phyloP scores from a whole-genome alignment of 2,329 filamentous ascomycete genomes.

The Paecilomyces fulvus region DNA sequence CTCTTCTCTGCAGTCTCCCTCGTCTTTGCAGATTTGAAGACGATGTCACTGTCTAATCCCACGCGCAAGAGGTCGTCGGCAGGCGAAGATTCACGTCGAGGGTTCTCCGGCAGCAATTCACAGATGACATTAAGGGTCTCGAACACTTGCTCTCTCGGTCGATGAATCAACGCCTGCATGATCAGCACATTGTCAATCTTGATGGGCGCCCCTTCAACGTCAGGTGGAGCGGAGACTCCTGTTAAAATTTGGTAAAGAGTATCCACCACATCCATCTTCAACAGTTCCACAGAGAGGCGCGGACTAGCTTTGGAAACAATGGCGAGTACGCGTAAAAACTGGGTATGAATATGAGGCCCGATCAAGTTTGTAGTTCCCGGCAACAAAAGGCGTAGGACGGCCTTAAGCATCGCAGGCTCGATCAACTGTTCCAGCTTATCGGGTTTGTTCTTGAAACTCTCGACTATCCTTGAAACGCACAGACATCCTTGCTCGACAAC shows the following conservation, averaged over 20 bases:
- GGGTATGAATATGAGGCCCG: constrained; percentile 87
- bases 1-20: constrained; percentile 65
- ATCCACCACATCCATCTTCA: constrained; percentile 95
- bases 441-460: constrained; percentile 88
- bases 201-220: constrained; percentile 43
- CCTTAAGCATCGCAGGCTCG: constrained; percentile 74
- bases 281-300: constrained; percentile 73
- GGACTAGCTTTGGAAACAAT: constrained; percentile 87
- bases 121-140: constrained; percentile 97
- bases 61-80: constrained; percentile 39
- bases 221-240: constrained; percentile 81
- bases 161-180: constrained; percentile 96
- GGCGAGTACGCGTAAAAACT: constrained; percentile 84
- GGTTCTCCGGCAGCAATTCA: constrained; percentile 75
- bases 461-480: constrained; percentile 90
- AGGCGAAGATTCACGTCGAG: constrained; percentile 46
- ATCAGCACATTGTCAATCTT: constrained; percentile 96
- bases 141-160: constrained; percentile 89
- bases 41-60: constrained; percentile 40
- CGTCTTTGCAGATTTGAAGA: constrained; percentile 27
- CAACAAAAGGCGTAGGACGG: constrained; percentile 76
- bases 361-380: constrained; percentile 95
- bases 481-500: constrained; percentile 95
- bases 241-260: constrained; percentile 96
- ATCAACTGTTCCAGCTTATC: constrained; percentile 87